These are phyloP conservation scores for Xerocomellus chrysenteron DNA, from an alignment of 768 basidiomycete species.

Conservation along the genomic window DNA sequence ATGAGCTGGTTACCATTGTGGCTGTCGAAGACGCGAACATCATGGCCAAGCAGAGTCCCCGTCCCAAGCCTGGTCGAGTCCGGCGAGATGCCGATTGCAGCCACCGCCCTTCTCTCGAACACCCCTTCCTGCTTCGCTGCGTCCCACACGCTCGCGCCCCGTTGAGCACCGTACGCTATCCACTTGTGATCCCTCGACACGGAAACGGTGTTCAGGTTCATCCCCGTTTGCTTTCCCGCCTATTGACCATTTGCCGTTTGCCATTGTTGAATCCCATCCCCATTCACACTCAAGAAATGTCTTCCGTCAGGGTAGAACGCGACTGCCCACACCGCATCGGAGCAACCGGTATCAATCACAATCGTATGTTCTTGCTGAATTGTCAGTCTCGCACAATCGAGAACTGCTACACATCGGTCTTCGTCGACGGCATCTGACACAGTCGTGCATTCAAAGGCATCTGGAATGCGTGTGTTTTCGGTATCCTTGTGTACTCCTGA, in stretches of 20 bases:
- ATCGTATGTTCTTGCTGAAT: background rate
- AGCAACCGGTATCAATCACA: background rate
- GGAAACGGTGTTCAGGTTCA: background rate
- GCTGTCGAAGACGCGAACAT: too few relatives aligned
- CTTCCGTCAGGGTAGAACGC: background rate
- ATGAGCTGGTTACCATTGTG: too few relatives aligned
- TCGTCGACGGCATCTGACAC: background rate
- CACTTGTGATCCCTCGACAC: too few relatives aligned
- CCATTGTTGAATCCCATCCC: background rate
- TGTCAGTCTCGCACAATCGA: background rate
- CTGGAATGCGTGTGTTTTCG: too few relatives aligned
- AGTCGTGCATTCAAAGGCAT: too few relatives aligned
- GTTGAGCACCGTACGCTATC: background rate
- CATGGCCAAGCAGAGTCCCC: too few relatives aligned
- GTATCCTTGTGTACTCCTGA: too few relatives aligned
- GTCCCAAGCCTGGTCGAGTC: too few relatives aligned
- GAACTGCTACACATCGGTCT: background rate
- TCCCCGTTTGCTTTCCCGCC: background rate
- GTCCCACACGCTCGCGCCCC: background rate
- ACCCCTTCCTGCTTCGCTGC: background rate
- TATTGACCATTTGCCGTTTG: background rate
- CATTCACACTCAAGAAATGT: background rate
- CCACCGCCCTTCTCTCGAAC: too few relatives aligned
- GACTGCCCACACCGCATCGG: background rate
- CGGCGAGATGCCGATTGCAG: too few relatives aligned